Evolutionary conservation across 805 yeast species (phyloP).

Genomic region (Candida silvicultrix): DNA sequence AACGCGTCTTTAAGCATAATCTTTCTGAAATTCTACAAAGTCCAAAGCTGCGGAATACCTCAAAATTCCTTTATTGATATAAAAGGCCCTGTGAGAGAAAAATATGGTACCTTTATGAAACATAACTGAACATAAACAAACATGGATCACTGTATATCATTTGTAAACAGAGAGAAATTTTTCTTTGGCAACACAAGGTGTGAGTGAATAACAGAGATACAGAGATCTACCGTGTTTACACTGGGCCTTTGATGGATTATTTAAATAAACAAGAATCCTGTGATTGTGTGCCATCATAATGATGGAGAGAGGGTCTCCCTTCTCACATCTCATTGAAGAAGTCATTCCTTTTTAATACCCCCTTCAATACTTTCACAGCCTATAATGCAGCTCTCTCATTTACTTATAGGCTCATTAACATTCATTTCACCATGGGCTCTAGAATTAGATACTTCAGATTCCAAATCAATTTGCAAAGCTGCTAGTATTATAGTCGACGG

Average conservation of each 20-base stretch:
- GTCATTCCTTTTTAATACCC: too few species aligned
- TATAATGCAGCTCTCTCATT: background rate
- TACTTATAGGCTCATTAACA: slow-evolving; percentile 60
- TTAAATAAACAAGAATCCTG: background rate
- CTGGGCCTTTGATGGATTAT: background rate
- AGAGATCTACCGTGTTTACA: background rate
- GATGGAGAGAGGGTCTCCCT: too few species aligned
- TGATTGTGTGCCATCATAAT: too few species aligned
- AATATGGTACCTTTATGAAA: background rate
- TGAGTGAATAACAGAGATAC: too few species aligned
- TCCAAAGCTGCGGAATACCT: background rate
- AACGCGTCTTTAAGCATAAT: background rate
- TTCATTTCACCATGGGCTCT: slow-evolving; percentile 28
- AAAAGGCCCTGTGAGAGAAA: background rate
- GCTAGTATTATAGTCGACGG: slow-evolving; percentile 34
- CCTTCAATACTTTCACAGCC: background rate
- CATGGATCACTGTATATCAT: too few species aligned
- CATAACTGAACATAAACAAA: background rate
- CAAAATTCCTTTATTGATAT: background rate
- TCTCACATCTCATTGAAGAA: too few species aligned
- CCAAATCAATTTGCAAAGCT: background rate
- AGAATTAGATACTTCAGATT: background rate
- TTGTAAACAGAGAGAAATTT: too few species aligned
- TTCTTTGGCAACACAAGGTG: too few species aligned
- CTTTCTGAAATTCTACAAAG: background rate